Evolutionary conservation across 202 grass and related monocot species (phyloP), one percentile per base, ranked within the genome.

Genomic region (Elaeis oleifera): DNA sequence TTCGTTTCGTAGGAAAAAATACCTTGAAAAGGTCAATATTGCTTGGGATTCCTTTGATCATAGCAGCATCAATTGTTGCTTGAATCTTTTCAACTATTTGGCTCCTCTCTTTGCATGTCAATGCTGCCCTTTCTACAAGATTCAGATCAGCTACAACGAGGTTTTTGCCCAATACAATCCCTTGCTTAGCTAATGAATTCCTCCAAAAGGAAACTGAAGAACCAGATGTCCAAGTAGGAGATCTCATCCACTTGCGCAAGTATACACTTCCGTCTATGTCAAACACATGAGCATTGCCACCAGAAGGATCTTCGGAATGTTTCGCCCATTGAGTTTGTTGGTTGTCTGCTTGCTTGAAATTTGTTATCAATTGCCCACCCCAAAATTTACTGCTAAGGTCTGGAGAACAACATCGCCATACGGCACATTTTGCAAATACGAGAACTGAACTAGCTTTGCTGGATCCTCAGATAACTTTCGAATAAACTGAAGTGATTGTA

Each of bases 11-110:
- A 39, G 65, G 18, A 56, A 48, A 7, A 14, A 56, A 48, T 88
- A 96, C 92, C 92, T 96, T 96, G 88, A 96, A 97, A 79, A 97
- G 87, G 74, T 91, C 87, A 76, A 97, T 97, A 76, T 97, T 97
- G 77, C 87, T 89, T 77, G 92, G 92, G 80, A 97, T 97, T 71
- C 92, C 92, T 97, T 97, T 69, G 26, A 96, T 85, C 59, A 84
- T 91, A 68, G 92, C 92, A 56, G 92, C 92, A 79, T 83, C 79
- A 81, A 97, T 89, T 73, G 92, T 97, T 1, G 84, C 92, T 23
- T 76, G 79, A 74, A 84, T 97, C 72, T 72, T 88, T 67, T 97
- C 84, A 71, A 89, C 79, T 61, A 97, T 73, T 58, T 74, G 76
- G 49, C 82, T 91, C 67, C 62, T 91, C 79, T 89, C 84, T 86